Percentiles rank a stretch among this genome's conserved stretches.
phyloP scores from a whole-genome alignment of 306 rosid species.

The Cicer yamashitae region DNA sequence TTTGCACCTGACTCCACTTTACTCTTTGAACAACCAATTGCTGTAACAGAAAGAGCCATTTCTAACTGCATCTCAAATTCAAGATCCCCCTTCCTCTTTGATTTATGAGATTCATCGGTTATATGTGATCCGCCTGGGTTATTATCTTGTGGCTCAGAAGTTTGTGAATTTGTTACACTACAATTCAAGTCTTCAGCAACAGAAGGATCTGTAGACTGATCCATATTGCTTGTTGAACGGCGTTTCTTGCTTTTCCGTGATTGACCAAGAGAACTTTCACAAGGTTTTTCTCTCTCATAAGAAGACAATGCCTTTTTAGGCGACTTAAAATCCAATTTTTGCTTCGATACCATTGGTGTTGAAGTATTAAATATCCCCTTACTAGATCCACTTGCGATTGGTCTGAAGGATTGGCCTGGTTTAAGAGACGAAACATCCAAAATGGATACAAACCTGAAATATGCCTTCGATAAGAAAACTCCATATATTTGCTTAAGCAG shows the following conservation, averaged over 20 bases:
- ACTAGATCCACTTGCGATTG: conserved; percentile 58
- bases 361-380: conserved; percentile 64
- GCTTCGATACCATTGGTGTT: conserved; percentile 83
- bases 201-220: conserved; percentile 44
- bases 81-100: conserved; percentile 86
- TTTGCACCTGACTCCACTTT: conserved; percentile 47
- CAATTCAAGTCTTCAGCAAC: conserved; percentile 44
- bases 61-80: conserved; percentile 93
- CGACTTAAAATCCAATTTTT: conserved; percentile 50
- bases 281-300: conserved; percentile 49
- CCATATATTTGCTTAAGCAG: conserved; percentile 33
- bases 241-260: conserved; percentile 50
- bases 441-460: conserved; percentile 85
- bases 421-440: conserved; percentile 91
- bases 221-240: conserved; percentile 39
- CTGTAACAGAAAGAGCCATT: conserved; percentile 86
- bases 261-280: conserved; percentile 56
- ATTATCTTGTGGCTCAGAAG: conserved; percentile 50
- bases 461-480: conserved; percentile 35
- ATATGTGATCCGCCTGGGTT: conserved; percentile 45
- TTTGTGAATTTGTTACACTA: conserved; percentile 43
- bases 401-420: conserved; percentile 64
- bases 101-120: no score
- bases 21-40: conserved; percentile 48
- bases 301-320: conserved; percentile 48